Percentiles rank a stretch among this genome's conserved stretches.
Evolutionary conservation across 257 asterid genomes (phyloP).

Genomic region (Penstemon eatonii): DNA sequence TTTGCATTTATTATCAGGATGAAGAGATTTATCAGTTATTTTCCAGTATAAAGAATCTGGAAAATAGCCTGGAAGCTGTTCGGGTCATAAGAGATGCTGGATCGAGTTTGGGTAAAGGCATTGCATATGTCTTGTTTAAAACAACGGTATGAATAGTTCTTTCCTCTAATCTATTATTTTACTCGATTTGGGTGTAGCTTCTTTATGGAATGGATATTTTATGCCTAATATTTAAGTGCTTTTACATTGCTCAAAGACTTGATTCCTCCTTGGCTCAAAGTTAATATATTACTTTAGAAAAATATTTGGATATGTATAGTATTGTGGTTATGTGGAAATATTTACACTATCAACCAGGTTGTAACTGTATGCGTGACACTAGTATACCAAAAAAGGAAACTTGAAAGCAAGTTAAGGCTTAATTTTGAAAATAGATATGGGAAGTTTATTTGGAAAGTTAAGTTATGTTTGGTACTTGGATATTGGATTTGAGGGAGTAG

Average conservation of each 20-base stretch:
- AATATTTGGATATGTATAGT: neutral
- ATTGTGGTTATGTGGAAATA: neutral
- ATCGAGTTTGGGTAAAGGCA: constrained; percentile 91
- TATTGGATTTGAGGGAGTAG: too few species aligned
- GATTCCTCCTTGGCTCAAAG: neutral
- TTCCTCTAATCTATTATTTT: constrained; percentile 9
- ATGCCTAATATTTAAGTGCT: neutral
- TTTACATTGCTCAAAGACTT: neutral
- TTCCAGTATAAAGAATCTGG: constrained; percentile 63
- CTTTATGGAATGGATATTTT: neutral
- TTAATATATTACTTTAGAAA: neutral
- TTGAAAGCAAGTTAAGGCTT: too few species aligned
- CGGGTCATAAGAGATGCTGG: constrained; percentile 91
- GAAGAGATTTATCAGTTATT: constrained; percentile 88
- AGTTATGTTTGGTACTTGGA: too few species aligned
- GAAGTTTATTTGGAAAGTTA: too few species aligned
- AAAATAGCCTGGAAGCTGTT: constrained; percentile 73
- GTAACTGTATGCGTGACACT: too few species aligned
- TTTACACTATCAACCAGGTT: neutral
- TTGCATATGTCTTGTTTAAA: constrained; percentile 87
- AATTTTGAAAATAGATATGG: too few species aligned
- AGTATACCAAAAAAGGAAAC: too few species aligned
- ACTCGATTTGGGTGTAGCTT: neutral
- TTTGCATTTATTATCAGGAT: constrained; percentile 47
- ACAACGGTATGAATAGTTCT: constrained; percentile 62